Evolutionary conservation across 805 yeast genomes (phyloP).

Genomic region (Pichia pseudocactophila): DNA sequence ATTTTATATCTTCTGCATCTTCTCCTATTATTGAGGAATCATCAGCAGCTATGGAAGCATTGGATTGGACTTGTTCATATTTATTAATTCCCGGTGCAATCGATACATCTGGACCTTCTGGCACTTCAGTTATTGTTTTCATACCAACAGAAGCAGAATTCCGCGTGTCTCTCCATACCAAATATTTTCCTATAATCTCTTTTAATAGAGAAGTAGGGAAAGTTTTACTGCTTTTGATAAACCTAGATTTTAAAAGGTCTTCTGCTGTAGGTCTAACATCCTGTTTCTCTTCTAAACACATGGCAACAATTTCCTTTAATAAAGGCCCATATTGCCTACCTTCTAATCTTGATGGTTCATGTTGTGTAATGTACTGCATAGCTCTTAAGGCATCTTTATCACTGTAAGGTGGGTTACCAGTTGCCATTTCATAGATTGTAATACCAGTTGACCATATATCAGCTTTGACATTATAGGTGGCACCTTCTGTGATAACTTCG

Average conservation of each 20-base stretch:
- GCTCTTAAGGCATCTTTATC: conserved; percentile 94
- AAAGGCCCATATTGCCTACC: conserved; percentile 72
- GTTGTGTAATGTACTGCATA: conserved; percentile 85
- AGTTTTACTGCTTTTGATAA: conserved; percentile 54
- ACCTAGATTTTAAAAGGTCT: conserved; percentile 65
- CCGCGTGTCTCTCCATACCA: conserved; percentile 66
- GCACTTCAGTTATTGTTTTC: conserved; percentile 9
- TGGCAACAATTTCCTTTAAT: conserved; percentile 81
- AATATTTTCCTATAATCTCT: conserved; percentile 66
- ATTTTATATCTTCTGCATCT: conserved; percentile 43
- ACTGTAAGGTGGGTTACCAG: conserved; percentile 96
- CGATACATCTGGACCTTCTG: not conserved
- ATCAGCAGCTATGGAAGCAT: too few relatives aligned
- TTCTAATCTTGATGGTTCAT: conserved; percentile 90
- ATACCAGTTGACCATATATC: conserved; percentile 98
- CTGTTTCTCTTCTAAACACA: conserved; percentile 90
- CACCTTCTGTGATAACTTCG: conserved; percentile 90
- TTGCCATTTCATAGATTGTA: conserved; percentile 87
- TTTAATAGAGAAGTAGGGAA: conserved; percentile 52
- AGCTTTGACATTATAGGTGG: conserved; percentile 79
- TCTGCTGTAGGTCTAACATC: conserved; percentile 83
- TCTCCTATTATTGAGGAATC: conserved; percentile 11
- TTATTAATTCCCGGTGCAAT: not conserved
- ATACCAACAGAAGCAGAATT: conserved; percentile 33
- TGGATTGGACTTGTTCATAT: too few relatives aligned